These are phyloP conservation scores for Fusarium tanahbumbuense DNA, from an alignment of 2,329 filamentous ascomycete genomes.

Conservation along the genomic window DNA sequence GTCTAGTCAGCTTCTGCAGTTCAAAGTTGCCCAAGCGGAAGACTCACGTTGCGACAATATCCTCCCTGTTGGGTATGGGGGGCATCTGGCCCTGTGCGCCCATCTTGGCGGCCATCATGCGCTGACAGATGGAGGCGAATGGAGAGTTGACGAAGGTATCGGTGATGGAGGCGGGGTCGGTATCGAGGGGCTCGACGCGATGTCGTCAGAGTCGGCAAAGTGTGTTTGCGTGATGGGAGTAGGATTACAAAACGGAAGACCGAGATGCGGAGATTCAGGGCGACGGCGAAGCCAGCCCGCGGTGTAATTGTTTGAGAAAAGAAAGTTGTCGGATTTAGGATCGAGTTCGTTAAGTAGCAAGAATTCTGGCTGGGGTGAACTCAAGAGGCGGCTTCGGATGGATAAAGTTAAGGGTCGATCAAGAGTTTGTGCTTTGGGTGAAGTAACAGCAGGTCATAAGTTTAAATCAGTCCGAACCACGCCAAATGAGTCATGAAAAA, in stretches of 20 bases:
- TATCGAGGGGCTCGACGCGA: slow-evolving; percentile 42
- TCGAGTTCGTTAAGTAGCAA: slow-evolving; percentile 24
- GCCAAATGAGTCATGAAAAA: slow-evolving; percentile 36
- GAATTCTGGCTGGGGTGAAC: slow-evolving; percentile 5
- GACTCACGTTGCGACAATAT: slow-evolving; percentile 64
- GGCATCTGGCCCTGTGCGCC: slow-evolving; percentile 61
- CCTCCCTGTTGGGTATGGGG: slow-evolving; percentile 70
- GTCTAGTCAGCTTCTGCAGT: slow-evolving; percentile 39
- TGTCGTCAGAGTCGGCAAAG: slow-evolving; percentile 37
- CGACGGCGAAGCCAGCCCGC: background rate
- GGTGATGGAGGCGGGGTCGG: slow-evolving; percentile 43
- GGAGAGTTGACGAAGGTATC: slow-evolving; percentile 35
- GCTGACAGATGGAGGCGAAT: slow-evolving; percentile 28
- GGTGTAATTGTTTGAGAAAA: background rate
- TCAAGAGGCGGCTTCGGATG: slow-evolving; percentile 12
- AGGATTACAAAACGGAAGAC: background rate
- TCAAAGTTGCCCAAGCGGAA: background rate
- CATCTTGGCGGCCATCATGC: slow-evolving; percentile 52
- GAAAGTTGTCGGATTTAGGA: slow-evolving; percentile 16
- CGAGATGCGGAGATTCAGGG: background rate
- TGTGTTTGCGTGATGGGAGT: background rate
- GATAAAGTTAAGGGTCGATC: slow-evolving; percentile 1
- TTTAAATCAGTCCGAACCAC: slow-evolving; percentile 28
- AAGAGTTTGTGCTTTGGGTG: background rate
- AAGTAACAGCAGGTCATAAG: slow-evolving; percentile 16